phyloP scores from a whole-genome alignment of 305 asterid species.

The Fraxinus latifolia region DNA sequence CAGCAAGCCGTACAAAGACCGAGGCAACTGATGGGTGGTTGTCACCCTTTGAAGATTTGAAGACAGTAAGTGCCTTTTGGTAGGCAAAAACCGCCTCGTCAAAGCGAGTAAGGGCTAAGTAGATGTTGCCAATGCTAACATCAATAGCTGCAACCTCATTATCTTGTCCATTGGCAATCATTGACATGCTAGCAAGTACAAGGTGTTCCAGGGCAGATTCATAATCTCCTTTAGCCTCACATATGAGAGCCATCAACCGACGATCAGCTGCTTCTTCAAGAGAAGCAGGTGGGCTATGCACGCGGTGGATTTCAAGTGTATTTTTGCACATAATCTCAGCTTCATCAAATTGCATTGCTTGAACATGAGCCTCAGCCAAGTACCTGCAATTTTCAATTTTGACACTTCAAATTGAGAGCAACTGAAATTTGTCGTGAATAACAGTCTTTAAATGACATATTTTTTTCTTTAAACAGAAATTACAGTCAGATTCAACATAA shows the following conservation, averaged over 20 bases:
- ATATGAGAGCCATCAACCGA: constrained; percentile 90
- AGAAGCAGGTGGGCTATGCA: constrained; percentile 94
- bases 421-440: not conserved
- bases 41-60: constrained; percentile 93
- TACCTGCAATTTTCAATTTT: constrained; percentile 45
- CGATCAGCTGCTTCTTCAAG: constrained; percentile 99
- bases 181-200: constrained; percentile 96
- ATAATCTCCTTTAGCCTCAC: constrained; percentile 89
- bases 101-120: constrained; percentile 78
- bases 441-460: not conserved
- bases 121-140: constrained; percentile 89
- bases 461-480: not conserved
- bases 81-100: constrained; percentile 95
- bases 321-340: constrained; percentile 78
- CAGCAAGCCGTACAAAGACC: constrained; percentile 90
- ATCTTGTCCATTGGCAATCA: constrained; percentile 96
- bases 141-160: constrained; percentile 90
- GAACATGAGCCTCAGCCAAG: constrained; percentile 95
- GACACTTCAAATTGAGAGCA: constrained; percentile 6
- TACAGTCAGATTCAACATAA: not conserved
- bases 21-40: constrained; percentile 95
- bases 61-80: constrained; percentile 94
- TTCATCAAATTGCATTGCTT: constrained; percentile 94
- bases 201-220: constrained; percentile 96
- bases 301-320: constrained; percentile 94